phyloP scores from a whole-genome alignment of 2,329 filamentous ascomycete species.

The Sclerotiophoma versabilis region DNA sequence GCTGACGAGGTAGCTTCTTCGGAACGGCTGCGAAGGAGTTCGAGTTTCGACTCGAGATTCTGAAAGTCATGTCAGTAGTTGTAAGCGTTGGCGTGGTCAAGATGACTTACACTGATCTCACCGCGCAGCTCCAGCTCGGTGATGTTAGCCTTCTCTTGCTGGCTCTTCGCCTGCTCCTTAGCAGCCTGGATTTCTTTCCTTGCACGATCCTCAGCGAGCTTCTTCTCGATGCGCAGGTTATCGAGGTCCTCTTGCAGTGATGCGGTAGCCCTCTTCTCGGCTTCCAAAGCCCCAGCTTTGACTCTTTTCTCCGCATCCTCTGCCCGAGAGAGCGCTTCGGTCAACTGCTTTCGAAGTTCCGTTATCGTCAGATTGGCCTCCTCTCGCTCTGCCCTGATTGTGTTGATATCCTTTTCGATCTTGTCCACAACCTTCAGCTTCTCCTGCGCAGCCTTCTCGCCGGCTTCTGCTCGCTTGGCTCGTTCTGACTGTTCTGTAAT shows the following conservation, averaged over 20 bases:
- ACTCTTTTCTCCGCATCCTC: constrained; percentile 71
- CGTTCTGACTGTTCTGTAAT: constrained; percentile 67
- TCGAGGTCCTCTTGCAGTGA: constrained; percentile 71
- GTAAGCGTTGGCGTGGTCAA: not conserved
- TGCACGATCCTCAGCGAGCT: constrained; percentile 73
- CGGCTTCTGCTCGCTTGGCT: constrained; percentile 66
- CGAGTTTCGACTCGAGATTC: constrained; percentile 86
- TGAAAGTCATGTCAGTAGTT: constrained; percentile 48
- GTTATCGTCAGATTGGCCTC: constrained; percentile 70
- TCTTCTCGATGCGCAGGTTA: constrained; percentile 75
- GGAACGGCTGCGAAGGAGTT: constrained; percentile 81
- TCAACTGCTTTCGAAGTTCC: constrained; percentile 73
- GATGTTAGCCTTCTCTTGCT: constrained; percentile 72
- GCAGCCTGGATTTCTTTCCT: constrained; percentile 74
- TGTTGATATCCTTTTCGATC: constrained; percentile 65
- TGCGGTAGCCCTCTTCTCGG: constrained; percentile 64
- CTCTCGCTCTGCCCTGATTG: constrained; percentile 68
- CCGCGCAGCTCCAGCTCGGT: constrained; percentile 79
- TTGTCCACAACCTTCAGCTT: constrained; percentile 60
- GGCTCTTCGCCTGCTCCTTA: constrained; percentile 74
- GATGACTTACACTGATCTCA: constrained; percentile 66
- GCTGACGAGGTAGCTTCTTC: constrained; percentile 89
- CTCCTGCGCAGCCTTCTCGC: constrained; percentile 64
- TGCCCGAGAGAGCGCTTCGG: constrained; percentile 70
- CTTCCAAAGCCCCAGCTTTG: constrained; percentile 71